Percentiles rank a stretch among this genome's conserved stretches.
These are phyloP conservation scores for Elongisporangium prolatum DNA, from an alignment of 352 stramenopile species.

Conservation along the genomic window DNA sequence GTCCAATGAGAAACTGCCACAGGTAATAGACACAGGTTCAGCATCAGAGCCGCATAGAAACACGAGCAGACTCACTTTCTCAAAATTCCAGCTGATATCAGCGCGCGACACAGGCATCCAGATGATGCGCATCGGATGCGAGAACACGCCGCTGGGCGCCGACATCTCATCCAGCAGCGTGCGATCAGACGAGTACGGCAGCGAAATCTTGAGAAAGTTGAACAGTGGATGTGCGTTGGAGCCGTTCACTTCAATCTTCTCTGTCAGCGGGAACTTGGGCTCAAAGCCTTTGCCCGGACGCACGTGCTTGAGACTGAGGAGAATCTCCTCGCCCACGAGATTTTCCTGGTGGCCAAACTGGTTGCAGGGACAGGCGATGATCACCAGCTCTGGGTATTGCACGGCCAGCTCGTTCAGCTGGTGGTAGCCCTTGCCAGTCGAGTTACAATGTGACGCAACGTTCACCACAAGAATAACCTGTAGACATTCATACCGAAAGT, in stretches of 20 bases:
- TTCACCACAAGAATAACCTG: slow-evolving; percentile 66
- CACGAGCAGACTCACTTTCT: slow-evolving; percentile 40
- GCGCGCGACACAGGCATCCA: slow-evolving; percentile 80
- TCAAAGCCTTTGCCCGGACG: slow-evolving; percentile 67
- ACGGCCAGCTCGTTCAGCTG: slow-evolving; percentile 66
- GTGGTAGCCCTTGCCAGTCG: slow-evolving; percentile 63
- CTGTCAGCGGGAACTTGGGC: slow-evolving; percentile 64
- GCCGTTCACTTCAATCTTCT: slow-evolving; percentile 80
- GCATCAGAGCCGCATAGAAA: background rate
- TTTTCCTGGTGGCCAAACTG: slow-evolving; percentile 84
- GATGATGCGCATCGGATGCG: slow-evolving; percentile 77
- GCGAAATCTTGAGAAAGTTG: slow-evolving; percentile 68
- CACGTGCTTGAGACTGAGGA: slow-evolving; percentile 67
- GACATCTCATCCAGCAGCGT: slow-evolving; percentile 81
- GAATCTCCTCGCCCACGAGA: slow-evolving; percentile 74
- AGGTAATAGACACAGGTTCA: slow-evolving; percentile 4
- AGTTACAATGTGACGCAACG: slow-evolving; percentile 80
- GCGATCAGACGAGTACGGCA: slow-evolving; percentile 67
- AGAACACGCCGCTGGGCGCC: slow-evolving; percentile 68
- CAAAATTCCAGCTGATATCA: slow-evolving; percentile 83
- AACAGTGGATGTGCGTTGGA: slow-evolving; percentile 75
- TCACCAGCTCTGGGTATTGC: slow-evolving; percentile 58
- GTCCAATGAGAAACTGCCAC: slow-evolving; percentile 66
- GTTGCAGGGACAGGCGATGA: slow-evolving; percentile 77
- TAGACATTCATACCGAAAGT: background rate